phyloP scores from a whole-genome alignment of 2,329 filamentous ascomycete genomes.

The Fusarium falciforme region DNA sequence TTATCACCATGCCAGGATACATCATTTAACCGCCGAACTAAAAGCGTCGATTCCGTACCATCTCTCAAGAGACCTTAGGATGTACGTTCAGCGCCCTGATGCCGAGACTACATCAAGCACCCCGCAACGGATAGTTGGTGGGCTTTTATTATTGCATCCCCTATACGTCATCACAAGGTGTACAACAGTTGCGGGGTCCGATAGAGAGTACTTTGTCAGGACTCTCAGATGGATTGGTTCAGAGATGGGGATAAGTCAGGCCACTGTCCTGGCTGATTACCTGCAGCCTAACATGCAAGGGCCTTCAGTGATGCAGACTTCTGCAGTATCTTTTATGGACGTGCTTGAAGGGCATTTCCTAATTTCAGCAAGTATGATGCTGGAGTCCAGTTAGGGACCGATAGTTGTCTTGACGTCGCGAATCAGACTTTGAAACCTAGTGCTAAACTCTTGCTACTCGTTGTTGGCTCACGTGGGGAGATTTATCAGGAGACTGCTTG shows the following conservation, averaged over 20 bases:
- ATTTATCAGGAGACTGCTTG: background rate
- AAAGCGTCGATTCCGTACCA: background rate
- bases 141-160: background rate
- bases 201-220: background rate
- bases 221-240: background rate
- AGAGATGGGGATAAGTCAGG: background rate
- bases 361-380: background rate
- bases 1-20: background rate
- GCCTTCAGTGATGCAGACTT: background rate
- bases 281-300: background rate
- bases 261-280: background rate
- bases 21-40: background rate
- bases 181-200: background rate
- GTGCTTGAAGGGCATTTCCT: background rate
- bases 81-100: background rate
- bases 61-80: background rate
- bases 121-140: background rate
- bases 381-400: background rate
- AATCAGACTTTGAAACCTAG: background rate
- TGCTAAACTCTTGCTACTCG: background rate
- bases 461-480: background rate
- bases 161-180: background rate
- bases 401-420: background rate
- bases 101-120: background rate
- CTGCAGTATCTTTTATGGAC: background rate